Conservation (phyloP, 2,329 filamentous ascomycete genomes). For the Macrophomina pseudophaseolina region DNA sequence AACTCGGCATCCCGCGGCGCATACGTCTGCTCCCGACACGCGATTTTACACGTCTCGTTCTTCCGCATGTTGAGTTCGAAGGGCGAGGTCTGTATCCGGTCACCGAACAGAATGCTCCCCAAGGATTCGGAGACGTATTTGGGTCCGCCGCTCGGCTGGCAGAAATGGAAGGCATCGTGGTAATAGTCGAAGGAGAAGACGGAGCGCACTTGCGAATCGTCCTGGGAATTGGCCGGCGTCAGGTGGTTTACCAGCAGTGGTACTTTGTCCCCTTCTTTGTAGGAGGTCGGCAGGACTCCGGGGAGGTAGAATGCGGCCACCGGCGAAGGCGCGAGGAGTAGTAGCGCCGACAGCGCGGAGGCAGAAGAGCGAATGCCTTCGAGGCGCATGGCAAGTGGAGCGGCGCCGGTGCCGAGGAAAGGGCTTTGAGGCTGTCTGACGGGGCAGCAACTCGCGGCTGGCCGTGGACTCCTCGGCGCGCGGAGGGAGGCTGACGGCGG, state of each 20-base stretch:
- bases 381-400: conserved; percentile 37
- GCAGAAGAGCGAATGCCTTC: conserved; percentile 34
- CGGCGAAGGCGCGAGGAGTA: conserved; percentile 42
- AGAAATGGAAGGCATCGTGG: conserved; percentile 85
- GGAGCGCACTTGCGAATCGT: conserved; percentile 84
- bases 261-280: conserved; percentile 78
- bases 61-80: conserved; percentile 85
- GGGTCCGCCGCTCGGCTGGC: conserved; percentile 76
- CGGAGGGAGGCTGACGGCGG: conserved; percentile 3
- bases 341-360: conserved; percentile 43
- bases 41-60: conserved; percentile 84
- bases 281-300: conserved; percentile 92
- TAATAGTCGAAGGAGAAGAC: conserved; percentile 98
- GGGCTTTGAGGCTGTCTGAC: conserved; percentile 7
- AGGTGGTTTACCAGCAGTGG: conserved; percentile 92
- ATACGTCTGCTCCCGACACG: conserved; percentile 73
- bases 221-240: conserved; percentile 77
- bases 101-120: conserved; percentile 95
- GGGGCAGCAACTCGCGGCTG: conserved; percentile 21
- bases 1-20: conserved; percentile 72
- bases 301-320: conserved; percentile 87
- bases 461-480: conserved; percentile 24
- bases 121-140: conserved; percentile 84
- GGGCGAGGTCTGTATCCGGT: conserved; percentile 95
- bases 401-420: neutral